Evolutionary conservation across 1,284 basidiomycete genomes (phyloP).

Genomic region (Mycena citricolor): DNA sequence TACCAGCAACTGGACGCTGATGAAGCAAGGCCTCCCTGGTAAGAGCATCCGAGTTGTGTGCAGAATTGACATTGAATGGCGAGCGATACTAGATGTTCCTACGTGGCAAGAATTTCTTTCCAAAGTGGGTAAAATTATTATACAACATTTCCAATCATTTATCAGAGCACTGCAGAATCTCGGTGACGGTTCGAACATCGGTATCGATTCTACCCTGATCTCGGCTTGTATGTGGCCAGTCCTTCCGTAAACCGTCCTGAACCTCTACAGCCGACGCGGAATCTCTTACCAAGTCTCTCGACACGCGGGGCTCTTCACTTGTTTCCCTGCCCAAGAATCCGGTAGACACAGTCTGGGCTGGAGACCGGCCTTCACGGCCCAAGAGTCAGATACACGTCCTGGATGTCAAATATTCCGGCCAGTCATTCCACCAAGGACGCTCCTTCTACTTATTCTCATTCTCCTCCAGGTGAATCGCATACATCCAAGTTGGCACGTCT

Average conservation of each 20-base stretch:
- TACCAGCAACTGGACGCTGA: slow-evolving; percentile 83
- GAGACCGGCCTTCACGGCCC: slow-evolving; percentile 69
- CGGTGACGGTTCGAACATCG: slow-evolving; percentile 52
- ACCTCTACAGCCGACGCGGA: slow-evolving; percentile 55
- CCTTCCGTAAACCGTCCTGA: slow-evolving; percentile 2
- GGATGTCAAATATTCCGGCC: slow-evolving; percentile 67
- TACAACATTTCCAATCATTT: neutral
- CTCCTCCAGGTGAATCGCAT: slow-evolving; percentile 71
- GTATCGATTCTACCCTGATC: slow-evolving; percentile 81
- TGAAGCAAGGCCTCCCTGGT: slow-evolving; percentile 87
- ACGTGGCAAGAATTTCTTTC: slow-evolving; percentile 87
- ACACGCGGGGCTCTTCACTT: slow-evolving; percentile 53
- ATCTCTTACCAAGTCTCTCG: slow-evolving; percentile 52
- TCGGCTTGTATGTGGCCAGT: slow-evolving; percentile 49
- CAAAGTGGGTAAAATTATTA: slow-evolving; percentile 47
- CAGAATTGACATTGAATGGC: slow-evolving; percentile 7
- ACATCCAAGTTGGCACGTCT: slow-evolving; percentile 67
- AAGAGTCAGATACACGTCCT: slow-evolving; percentile 72
- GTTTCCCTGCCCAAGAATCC: slow-evolving; percentile 72
- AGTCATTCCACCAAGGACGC: too few relatives aligned
- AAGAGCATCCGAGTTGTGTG: slow-evolving; percentile 5
- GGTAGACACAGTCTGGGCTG: slow-evolving; percentile 81
- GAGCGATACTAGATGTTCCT: slow-evolving; percentile 70
- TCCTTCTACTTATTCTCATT: neutral
- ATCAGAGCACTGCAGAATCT: slow-evolving; percentile 1